Base-by-base conservation (phyloP, 495 filamentous ascomycete species). In the Glarea lozoyensis region DNA sequence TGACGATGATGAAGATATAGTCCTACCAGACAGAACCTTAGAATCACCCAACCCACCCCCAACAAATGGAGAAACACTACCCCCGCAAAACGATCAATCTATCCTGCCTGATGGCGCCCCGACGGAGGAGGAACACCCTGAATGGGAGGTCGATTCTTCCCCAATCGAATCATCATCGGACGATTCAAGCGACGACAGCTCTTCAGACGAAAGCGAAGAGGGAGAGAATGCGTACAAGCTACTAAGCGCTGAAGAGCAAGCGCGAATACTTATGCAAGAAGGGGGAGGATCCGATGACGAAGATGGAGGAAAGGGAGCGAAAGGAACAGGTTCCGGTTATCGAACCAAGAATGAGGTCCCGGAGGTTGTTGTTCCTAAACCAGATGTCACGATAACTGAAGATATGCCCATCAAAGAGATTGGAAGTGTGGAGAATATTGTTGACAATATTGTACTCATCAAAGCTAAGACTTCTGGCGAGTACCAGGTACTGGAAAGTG, bases 391-490 rank as follows among this genome's bases (percentile, higher is more conserved):
- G 7, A 70, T 97, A 24, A 88, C 78, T 0, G 68, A 75, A 2
- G 79, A 88, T 10, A 89, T 82, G 77, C 72, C 75, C 39, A 79
- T 94, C 36, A 72, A 76, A 20, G 69, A 75, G 32, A 70, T 97
- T 9, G 92, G 92, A 2, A 56, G 62, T 10, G 70, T 95, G 20
- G 74, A 88, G 49, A 70, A 75, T 10, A 68, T 85, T 22, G 79
- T 96, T 21, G 85, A 86, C 25, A 84, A 79, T 43, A 73, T 78
- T 13, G 65, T 86, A 3, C 69, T 96, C 16, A 79, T 98, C 56
- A 82, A 84, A 56, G 88, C 84, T 3, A 78, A 73, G n/a, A 75
- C 68, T 1, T 76, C 83, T 1, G 89, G 86, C 43, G 84, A 89
- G 51, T 81, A 85, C 40, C 78, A 80, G 56, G 89, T 94, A 0